These are phyloP conservation scores for Micromonas commoda DNA, from an alignment of 139 green algal species.

Conservation along the genomic window DNA sequence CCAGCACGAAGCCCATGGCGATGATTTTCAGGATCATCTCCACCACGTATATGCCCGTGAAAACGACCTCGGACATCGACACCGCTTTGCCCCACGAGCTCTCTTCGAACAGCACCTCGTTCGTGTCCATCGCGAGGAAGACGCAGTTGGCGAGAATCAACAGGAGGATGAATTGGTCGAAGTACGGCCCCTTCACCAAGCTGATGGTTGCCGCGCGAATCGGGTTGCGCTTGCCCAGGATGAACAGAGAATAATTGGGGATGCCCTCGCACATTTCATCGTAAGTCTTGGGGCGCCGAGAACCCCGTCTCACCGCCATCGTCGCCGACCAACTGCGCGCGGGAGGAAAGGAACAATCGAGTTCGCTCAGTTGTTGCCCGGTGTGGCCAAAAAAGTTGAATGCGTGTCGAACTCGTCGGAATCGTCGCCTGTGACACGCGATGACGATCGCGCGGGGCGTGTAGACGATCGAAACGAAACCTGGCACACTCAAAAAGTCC, in stretches of 20 bases:
- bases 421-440: too few relatives aligned
- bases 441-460: too few relatives aligned
- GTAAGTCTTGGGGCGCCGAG: too few relatives aligned
- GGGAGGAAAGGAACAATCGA: too few relatives aligned
- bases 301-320: too few relatives aligned
- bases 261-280: not conserved
- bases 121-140: slow-evolving; percentile 19
- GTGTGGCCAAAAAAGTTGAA: too few relatives aligned
- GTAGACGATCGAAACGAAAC: too few relatives aligned
- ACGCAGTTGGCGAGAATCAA: slow-evolving; percentile 37
- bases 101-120: not conserved
- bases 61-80: slow-evolving; percentile 22
- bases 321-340: too few relatives aligned
- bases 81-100: slow-evolving; percentile 6
- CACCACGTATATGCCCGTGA: slow-evolving; percentile 29
- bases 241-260: not conserved
- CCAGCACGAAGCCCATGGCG: slow-evolving; percentile 29
- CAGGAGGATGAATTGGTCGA: slow-evolving; percentile 28
- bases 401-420: too few relatives aligned
- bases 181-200: slow-evolving; percentile 16
- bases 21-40: slow-evolving; percentile 36
- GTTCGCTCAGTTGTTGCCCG: too few relatives aligned
- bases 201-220: not conserved
- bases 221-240: not conserved
- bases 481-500: too few relatives aligned